These are phyloP conservation scores for Lactifluus volemus DNA, from an alignment of 768 basidiomycete species.

Conservation along the genomic window DNA sequence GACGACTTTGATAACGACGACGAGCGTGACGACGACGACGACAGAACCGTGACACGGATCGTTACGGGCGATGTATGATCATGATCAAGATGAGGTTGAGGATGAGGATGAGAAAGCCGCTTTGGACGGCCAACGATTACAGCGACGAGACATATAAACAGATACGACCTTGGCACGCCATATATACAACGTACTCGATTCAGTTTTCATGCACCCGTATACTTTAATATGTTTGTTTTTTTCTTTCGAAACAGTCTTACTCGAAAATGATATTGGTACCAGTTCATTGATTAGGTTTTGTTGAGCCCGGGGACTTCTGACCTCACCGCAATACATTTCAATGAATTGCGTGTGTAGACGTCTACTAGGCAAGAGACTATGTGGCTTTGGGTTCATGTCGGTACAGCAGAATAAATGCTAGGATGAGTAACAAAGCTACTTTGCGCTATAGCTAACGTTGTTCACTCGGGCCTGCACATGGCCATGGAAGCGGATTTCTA, in stretches of 20 bases:
- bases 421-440: too few relatives aligned
- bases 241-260: conserved; percentile 32
- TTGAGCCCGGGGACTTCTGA: neutral
- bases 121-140: neutral
- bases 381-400: too few relatives aligned
- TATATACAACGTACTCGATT: neutral
- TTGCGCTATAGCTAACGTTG: too few relatives aligned
- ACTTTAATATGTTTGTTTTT: neutral
- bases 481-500: neutral
- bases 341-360: neutral
- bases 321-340: neutral
- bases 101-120: neutral
- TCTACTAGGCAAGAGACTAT: too few relatives aligned
- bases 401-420: too few relatives aligned
- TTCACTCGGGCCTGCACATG: too few relatives aligned
- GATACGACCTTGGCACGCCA: neutral
- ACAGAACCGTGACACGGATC: conserved; percentile 17
- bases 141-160: neutral
- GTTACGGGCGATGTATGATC: conserved; percentile 12
- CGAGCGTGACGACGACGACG: conserved; percentile 16
- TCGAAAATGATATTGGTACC: neutral
- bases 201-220: neutral
- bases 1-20: conserved; percentile 18
- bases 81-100: too few relatives aligned
- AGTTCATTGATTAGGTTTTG: neutral